Evolutionary conservation across 768 basidiomycete species (phyloP).

Genomic region (Steccherinum ochraceum): DNA sequence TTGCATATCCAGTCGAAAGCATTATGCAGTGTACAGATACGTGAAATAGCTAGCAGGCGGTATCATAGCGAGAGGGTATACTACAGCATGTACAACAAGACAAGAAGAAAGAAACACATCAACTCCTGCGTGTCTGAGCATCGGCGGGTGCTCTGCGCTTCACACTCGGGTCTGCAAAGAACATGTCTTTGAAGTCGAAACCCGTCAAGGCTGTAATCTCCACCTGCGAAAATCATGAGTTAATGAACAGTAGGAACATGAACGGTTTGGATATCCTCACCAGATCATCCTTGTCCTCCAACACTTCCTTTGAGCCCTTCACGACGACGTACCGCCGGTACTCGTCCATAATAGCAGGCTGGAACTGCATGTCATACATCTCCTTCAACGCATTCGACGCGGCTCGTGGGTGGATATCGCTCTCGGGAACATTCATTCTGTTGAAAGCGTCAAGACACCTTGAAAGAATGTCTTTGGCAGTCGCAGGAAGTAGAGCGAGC

Average conservation of each 20-base stretch:
- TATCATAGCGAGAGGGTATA: no score
- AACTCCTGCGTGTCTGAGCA: no score
- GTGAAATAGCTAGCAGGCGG: no score
- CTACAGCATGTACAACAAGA: no score
- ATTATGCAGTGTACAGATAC: no score
- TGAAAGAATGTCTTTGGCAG: constrained; percentile 37
- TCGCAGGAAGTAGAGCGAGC: constrained; percentile 19
- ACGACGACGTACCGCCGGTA: constrained; percentile 67
- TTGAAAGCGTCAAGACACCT: constrained; percentile 37
- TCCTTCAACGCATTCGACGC: constrained; percentile 43
- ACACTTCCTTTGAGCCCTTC: constrained; percentile 19
- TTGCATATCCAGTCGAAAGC: no score
- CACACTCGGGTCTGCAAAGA: constrained; percentile 21
- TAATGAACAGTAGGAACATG: not conserved
- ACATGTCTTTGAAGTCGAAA: constrained; percentile 60
- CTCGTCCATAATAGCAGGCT: constrained; percentile 53
- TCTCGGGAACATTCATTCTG: constrained; percentile 25
- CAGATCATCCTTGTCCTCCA: constrained; percentile 12
- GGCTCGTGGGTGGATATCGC: constrained; percentile 31
- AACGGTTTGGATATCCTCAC: no score
- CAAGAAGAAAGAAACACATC: no score
- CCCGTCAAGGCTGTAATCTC: constrained; percentile 41
- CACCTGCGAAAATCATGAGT: constrained; percentile 36
- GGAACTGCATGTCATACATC: constrained; percentile 47
- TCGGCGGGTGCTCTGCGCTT: no score